phyloP scores from a whole-genome alignment of 306 rosid species.

The Rosa persica region DNA sequence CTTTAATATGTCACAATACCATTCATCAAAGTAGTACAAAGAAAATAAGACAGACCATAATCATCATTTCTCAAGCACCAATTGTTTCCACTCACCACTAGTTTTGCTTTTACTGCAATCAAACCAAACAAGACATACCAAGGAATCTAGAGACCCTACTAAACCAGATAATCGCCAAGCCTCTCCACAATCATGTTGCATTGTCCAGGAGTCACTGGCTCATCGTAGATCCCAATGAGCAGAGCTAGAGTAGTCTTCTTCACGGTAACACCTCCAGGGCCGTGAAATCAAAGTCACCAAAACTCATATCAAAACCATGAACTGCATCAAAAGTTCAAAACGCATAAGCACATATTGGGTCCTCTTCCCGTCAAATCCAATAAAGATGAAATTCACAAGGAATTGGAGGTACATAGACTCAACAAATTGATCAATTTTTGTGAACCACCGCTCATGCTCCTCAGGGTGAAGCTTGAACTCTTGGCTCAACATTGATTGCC shows the following conservation, averaged over 20 bases:
- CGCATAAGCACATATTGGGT: no score
- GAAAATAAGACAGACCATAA: slow-evolving; percentile 39
- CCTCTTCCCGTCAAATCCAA: no score
- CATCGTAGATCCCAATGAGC: slow-evolving; percentile 77
- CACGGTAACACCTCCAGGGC: slow-evolving; percentile 81
- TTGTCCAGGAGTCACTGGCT: slow-evolving; percentile 83
- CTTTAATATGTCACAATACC: slow-evolving; percentile 41
- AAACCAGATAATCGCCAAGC: slow-evolving; percentile 86
- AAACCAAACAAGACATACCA: slow-evolving; percentile 36
- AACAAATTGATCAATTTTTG: no score
- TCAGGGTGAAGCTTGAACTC: no score
- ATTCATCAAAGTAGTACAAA: slow-evolving; percentile 48
- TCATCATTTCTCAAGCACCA: slow-evolving; percentile 67
- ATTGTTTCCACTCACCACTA: slow-evolving; percentile 38
- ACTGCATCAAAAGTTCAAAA: not conserved
- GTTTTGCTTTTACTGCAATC: slow-evolving; percentile 55
- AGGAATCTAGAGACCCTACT: slow-evolving; percentile 58
- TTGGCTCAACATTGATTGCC: no score
- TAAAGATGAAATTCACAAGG: no score
- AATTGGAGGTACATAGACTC: no score
- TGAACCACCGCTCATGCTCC: no score
- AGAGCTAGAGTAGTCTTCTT: slow-evolving; percentile 68
- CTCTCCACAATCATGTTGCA: slow-evolving; percentile 93
- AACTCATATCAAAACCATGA: slow-evolving; percentile 16
- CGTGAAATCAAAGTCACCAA: no score